Evolutionary conservation across 305 asterid species (phyloP).

Genomic region (Fraxinus platypoda): DNA sequence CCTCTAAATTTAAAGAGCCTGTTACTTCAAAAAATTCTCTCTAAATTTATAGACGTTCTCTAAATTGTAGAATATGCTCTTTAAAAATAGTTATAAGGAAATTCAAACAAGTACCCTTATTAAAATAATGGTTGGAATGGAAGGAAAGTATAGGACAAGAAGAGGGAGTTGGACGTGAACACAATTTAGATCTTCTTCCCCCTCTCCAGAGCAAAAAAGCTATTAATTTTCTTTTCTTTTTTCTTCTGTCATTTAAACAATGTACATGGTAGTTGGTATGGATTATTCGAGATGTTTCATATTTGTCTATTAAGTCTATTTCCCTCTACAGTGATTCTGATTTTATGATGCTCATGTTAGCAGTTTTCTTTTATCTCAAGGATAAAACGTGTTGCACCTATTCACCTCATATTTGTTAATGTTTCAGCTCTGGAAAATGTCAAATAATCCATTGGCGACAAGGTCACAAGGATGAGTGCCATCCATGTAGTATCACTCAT

Average conservation of each 20-base stretch:
- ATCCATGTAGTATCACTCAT: constrained; percentile 31
- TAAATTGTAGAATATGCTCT: no score
- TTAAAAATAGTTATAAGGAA: no score
- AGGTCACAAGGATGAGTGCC: constrained; percentile 82
- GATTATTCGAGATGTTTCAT: background rate
- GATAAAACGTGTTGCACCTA: background rate
- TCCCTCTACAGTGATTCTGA: background rate
- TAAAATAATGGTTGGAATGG: background rate
- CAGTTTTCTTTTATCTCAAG: background rate
- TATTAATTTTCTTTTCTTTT: background rate
- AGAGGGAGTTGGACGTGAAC: background rate
- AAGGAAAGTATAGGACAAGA: background rate
- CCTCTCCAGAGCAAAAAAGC: background rate
- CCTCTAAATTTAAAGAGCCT: no score
- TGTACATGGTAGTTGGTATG: background rate
- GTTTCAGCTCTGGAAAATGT: constrained; percentile 75
- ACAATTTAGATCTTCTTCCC: background rate
- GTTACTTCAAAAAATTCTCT: no score
- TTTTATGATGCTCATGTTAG: background rate
- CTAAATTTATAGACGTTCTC: no score
- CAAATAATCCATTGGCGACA: constrained; percentile 81
- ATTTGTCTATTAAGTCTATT: background rate
- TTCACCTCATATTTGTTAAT: constrained; percentile 17
- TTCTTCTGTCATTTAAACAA: background rate
- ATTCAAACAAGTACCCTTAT: background rate